These are phyloP conservation scores for Nakazawaea sp. DNA, from an alignment of 805 yeast genomes.

Conservation along the genomic window DNA sequence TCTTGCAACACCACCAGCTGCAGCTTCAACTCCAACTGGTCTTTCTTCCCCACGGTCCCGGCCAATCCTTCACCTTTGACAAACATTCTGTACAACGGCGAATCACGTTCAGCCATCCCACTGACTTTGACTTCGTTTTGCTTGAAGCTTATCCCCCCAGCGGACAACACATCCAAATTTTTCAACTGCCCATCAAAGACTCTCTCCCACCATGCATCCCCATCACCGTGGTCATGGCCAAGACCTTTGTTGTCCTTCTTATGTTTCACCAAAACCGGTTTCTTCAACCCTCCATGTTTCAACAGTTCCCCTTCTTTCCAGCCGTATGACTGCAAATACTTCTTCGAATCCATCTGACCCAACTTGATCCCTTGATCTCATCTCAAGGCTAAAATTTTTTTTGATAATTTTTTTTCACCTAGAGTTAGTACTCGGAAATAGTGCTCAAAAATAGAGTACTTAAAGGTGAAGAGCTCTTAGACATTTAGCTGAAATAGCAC, in stretches of 20 bases:
- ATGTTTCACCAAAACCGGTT: constrained; percentile 85
- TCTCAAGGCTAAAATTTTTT: no score
- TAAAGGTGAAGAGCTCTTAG: no score
- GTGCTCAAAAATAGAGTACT: no score
- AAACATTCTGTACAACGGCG: constrained; percentile 81
- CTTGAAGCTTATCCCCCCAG: constrained; percentile 38
- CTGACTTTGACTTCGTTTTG: constrained; percentile 43
- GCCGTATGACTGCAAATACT: constrained; percentile 71
- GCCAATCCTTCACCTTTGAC: constrained; percentile 79
- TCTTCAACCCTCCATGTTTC: constrained; percentile 68
- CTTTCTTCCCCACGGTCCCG: constrained; percentile 57
- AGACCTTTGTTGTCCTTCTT: constrained; percentile 87
- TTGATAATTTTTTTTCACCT: neutral
- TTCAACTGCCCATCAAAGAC: constrained; percentile 91
- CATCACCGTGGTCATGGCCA: constrained; percentile 70
- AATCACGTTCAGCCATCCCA: constrained; percentile 41
- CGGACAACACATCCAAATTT: constrained; percentile 49
- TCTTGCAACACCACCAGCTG: constrained; percentile 12
- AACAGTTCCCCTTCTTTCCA: constrained; percentile 92
- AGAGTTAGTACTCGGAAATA: no score
- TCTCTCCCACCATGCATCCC: constrained; percentile 96
- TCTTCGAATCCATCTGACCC: constrained; percentile 67
- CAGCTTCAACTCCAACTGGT: constrained; percentile 14
- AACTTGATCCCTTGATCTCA: neutral
- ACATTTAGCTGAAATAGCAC: no score